A percentile compares a stretch with the other conserved stretches of the same genome.
These are phyloP conservation scores for Lipomyces lipofer DNA, from an alignment of 805 yeast species.

Conservation along the genomic window DNA sequence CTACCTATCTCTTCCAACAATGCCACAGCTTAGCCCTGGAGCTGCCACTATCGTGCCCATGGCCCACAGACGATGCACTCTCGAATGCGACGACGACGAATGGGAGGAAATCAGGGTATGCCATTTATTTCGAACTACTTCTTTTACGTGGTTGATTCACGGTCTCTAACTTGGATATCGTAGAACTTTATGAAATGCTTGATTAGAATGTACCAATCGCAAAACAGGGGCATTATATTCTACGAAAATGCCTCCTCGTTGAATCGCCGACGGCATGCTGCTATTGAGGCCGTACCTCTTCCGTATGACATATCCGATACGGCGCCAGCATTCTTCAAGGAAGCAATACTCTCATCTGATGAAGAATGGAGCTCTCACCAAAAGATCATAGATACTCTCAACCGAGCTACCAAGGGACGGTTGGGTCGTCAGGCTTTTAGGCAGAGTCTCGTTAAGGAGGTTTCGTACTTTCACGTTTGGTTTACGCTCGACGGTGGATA, in stretches of 20 bases:
- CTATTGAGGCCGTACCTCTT: constrained; percentile 48
- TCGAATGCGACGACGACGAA: constrained; percentile 48
- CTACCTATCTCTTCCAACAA: constrained; percentile 45
- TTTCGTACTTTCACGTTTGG: constrained; percentile 57
- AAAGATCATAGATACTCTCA: constrained; percentile 45
- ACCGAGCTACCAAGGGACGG: constrained; percentile 30
- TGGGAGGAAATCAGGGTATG: constrained; percentile 44
- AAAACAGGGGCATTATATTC: constrained; percentile 45
- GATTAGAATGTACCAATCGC: constrained; percentile 44
- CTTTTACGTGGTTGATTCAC: background rate
- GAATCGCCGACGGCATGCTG: constrained; percentile 42
- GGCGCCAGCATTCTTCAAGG: constrained; percentile 47
- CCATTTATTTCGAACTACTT: background rate
- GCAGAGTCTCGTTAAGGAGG: constrained; percentile 47
- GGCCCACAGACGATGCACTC: constrained; percentile 44
- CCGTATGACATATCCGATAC: constrained; percentile 39
- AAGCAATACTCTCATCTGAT: constrained; percentile 43
- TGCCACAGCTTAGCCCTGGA: constrained; percentile 43
- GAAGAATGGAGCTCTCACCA: constrained; percentile 46
- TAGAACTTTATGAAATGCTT: constrained; percentile 46
- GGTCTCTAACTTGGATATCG: background rate
- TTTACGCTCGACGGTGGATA: constrained; percentile 49
- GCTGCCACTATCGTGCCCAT: constrained; percentile 47
- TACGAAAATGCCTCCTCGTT: constrained; percentile 47
- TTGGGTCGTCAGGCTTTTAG: constrained; percentile 38